Evolutionary conservation across 2,329 filamentous ascomycete genomes (phyloP).

Genomic region (Talaromyces sp.): DNA sequence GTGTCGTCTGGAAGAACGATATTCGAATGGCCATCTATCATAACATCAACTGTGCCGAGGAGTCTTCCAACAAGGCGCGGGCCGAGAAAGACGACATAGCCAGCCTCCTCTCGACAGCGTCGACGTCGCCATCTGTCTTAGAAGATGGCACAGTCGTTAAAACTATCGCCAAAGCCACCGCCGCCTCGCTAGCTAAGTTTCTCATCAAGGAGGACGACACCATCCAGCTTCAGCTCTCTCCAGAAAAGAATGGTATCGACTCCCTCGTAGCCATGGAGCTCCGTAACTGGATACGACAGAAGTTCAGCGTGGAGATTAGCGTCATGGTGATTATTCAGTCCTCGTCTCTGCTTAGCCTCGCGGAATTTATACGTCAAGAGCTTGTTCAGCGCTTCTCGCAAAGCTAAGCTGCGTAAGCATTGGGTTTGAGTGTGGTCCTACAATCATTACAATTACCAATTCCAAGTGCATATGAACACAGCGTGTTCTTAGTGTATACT

Average conservation of each 20-base stretch:
- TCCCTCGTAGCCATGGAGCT: conserved; percentile 18
- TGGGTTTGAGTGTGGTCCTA: no score
- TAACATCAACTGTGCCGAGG: conserved; percentile 15
- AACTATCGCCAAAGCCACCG: conserved; percentile 12
- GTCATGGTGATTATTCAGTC: conserved; percentile 52
- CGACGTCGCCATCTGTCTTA: not conserved
- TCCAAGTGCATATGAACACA: no score
- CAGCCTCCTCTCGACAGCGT: not conserved
- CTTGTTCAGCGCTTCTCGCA: not conserved
- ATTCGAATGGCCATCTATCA: conserved; percentile 21
- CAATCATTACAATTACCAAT: no score
- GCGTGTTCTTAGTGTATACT: not conserved
- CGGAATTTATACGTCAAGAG: not conserved
- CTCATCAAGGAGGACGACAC: conserved; percentile 16
- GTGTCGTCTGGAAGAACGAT: conserved; percentile 18
- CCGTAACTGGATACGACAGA: conserved; percentile 15
- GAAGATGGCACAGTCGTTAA: not conserved
- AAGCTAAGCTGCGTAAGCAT: not conserved
- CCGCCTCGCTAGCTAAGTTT: conserved; percentile 4
- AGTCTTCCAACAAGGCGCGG: conserved; percentile 14
- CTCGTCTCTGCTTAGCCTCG: conserved; percentile 26
- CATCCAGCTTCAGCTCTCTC: conserved; percentile 14
- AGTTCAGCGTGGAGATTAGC: conserved; percentile 24
- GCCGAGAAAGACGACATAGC: conserved; percentile 2
- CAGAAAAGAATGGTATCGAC: conserved; percentile 15